Conservation (phyloP, 257 asterid genomes). For the Lycium ferocissimum region DNA sequence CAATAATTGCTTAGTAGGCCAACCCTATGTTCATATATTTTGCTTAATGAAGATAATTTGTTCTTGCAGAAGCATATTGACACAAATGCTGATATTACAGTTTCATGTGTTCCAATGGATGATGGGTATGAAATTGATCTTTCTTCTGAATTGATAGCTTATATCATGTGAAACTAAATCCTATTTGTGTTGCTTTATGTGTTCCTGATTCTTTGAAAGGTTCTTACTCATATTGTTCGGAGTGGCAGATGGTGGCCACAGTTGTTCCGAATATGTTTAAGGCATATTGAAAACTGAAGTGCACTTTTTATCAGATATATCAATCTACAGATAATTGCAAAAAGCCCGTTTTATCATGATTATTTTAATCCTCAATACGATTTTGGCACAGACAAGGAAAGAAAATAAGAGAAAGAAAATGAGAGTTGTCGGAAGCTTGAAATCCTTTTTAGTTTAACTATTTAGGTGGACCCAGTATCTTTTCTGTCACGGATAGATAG, state of each 20-base stretch:
- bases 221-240: slow-evolving; percentile 19
- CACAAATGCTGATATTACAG: slow-evolving; percentile 88
- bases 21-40: slow-evolving; percentile 14
- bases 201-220: slow-evolving; percentile 10
- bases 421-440: background rate
- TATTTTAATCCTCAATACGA: background rate
- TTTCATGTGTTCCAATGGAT: slow-evolving; percentile 94
- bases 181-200: background rate
- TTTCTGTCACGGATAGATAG: background rate
- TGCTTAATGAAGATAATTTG: slow-evolving; percentile 22
- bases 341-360: slow-evolving; percentile 7
- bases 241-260: background rate
- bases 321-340: background rate
- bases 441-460: background rate
- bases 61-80: slow-evolving; percentile 88
- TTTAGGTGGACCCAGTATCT: background rate
- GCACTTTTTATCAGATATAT: background rate
- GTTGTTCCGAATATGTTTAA: background rate
- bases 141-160: slow-evolving; percentile 11
- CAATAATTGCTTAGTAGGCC: background rate
- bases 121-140: slow-evolving; percentile 59
- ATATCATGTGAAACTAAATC: background rate
- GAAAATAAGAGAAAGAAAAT: background rate
- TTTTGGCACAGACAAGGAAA: slow-evolving; percentile 8
- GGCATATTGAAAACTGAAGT: background rate